Base-by-base conservation (phyloP, 208 protist genomes). In the Trypanosoma mega region DNA sequence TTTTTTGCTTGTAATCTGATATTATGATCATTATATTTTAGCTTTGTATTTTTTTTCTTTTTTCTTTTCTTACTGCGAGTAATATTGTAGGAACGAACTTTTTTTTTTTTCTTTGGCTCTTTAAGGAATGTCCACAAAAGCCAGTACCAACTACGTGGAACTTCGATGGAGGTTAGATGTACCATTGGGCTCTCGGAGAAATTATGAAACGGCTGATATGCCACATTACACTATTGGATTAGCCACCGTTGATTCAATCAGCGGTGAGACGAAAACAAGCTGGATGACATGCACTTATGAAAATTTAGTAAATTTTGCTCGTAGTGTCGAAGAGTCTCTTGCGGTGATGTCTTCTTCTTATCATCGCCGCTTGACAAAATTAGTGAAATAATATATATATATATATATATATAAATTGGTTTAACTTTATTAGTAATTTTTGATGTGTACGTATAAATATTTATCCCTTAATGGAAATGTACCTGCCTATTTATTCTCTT, bases 261-360 rank as follows among this genome's bases (percentile, higher is more conserved):
- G n/a, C 39, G 56, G 31, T n/a, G 3, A n/a, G 34, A 26, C 56
- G 33, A 8, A 41, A 58, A 59, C 48, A 24, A 48, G n/a, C 4
- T 59, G 48, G 49, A 29, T 66, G 44, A 20, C 36, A 9, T 66
- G 60, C 29, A 24, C 24, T 6, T 55, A 16, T 41, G 60, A 66
- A 26, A 55, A 34, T 26, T 34, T 65, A 20, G 1, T 57, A 21
- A 23, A 24, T 45, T 3, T 59, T 11, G 31, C 48, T 21, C 44
- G 34, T 37, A 29, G 43, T 21, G 20, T 66, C n/a, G 60, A 66
- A 30, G 30, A 59, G n/a, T 21, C 48, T 41, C 31, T 56, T 21
- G 5, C 29, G 0, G 11, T 29, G 16, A 12, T 55, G 14, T 20
- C 4, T 23, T 57, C 31, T 24, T 29, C 48, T 24, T 11, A 20